These are phyloP conservation scores for Pythium biforme DNA, from an alignment of 352 stramenopile genomes.

Conservation along the genomic window DNA sequence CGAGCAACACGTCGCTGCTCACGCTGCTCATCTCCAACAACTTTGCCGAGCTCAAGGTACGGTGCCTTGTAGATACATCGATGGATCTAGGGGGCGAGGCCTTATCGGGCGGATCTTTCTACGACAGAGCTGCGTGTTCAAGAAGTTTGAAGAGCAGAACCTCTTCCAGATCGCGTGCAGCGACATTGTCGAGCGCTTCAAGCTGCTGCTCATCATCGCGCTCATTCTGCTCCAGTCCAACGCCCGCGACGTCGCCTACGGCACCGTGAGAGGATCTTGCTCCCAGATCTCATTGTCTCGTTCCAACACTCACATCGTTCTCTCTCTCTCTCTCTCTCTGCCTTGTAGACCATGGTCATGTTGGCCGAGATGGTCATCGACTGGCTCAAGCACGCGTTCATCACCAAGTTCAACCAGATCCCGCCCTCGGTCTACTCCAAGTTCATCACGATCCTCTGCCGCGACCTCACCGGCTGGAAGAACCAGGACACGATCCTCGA, in stretches of 20 bases:
- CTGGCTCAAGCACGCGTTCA: slow-evolving; percentile 99
- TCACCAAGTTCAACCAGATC: slow-evolving; percentile 99
- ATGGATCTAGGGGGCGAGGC: too few relatives aligned
- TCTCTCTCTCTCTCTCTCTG: too few relatives aligned
- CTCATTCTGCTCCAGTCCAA: slow-evolving; percentile 94
- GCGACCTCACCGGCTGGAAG: slow-evolving; percentile 94
- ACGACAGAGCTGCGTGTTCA: slow-evolving; percentile 95
- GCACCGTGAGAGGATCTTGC: slow-evolving; percentile 44
- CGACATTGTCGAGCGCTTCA: slow-evolving; percentile 98
- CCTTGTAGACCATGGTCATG: slow-evolving; percentile 89
- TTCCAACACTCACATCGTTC: background rate
- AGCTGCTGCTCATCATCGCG: slow-evolving; percentile 94
- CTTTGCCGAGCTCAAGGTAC: slow-evolving; percentile 97
- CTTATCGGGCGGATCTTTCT: too few relatives aligned
- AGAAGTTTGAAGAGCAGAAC: slow-evolving; percentile 96
- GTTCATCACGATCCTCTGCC: slow-evolving; percentile 93
- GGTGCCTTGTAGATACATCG: background rate
- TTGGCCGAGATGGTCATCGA: slow-evolving; percentile 95
- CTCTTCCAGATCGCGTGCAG: slow-evolving; percentile 98
- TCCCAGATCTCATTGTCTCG: too few relatives aligned
- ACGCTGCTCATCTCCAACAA: slow-evolving; percentile 97
- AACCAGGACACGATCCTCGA: slow-evolving; percentile 91
- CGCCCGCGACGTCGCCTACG: slow-evolving; percentile 66
- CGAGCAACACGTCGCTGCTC: slow-evolving; percentile 92
- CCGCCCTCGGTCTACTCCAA: slow-evolving; percentile 93